phyloP scores from a whole-genome alignment of 129 eudicot genomes.

The Silybum marianum region DNA sequence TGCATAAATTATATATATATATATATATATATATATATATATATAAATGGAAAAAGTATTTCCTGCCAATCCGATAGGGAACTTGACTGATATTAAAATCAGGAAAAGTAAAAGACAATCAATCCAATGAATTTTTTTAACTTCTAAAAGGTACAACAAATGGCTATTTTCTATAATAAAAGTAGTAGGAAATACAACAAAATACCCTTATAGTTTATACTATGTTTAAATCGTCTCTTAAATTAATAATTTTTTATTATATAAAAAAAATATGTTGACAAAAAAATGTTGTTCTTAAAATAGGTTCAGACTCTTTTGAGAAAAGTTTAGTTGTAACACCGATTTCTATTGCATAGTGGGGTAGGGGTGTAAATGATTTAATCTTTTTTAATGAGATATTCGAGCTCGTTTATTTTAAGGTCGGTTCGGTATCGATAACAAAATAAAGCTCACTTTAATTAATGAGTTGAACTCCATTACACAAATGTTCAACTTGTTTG shows the following conservation, averaged over 20 bases:
- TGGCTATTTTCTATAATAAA: background rate
- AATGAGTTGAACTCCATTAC: too few species aligned
- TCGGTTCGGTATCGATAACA: too few species aligned
- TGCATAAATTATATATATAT: too few species aligned
- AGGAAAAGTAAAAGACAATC: constrained; percentile 13
- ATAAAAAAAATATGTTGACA: background rate
- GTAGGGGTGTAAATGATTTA: background rate
- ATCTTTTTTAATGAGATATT: too few species aligned
- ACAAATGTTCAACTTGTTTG: too few species aligned
- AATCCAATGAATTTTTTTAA: background rate
- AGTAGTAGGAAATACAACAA: background rate
- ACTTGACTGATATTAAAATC: constrained; percentile 16
- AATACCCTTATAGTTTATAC: background rate
- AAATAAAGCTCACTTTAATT: too few species aligned
- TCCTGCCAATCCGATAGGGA: background rate
- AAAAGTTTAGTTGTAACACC: background rate
- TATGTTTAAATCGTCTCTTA: background rate
- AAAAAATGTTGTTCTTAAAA: background rate
- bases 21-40: too few species aligned
- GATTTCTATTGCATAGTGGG: background rate
- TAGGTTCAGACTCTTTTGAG: background rate
- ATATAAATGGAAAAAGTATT: background rate
- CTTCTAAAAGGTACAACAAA: constrained; percentile 2
- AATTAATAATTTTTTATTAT: background rate
- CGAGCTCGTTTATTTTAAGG: too few species aligned